phyloP scores from a whole-genome alignment of 129 eudicot genomes.

The Flaveria linearis region DNA sequence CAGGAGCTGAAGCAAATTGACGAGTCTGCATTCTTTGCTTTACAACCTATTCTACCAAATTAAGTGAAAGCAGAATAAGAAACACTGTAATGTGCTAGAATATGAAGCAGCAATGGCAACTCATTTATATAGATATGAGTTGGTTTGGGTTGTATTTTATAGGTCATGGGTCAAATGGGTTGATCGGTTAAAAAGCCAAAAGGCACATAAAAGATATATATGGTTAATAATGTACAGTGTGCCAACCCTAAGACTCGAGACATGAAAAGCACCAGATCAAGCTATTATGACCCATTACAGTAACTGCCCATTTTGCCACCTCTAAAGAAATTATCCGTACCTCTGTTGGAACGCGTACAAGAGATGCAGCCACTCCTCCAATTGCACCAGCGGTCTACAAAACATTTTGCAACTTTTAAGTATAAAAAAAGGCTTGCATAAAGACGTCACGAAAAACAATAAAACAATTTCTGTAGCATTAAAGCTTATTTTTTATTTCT shows the following conservation, averaged over 20 bases:
- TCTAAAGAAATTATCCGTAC: conserved; percentile 32
- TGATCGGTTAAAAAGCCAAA: not conserved
- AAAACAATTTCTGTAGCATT: not conserved
- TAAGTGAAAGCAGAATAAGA: conserved; percentile 2
- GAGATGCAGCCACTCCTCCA: conserved; percentile 97
- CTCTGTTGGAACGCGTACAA: conserved; percentile 96
- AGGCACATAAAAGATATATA: not conserved
- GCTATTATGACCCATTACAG: not conserved
- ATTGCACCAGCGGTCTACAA: conserved; percentile 89
- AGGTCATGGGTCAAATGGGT: not conserved
- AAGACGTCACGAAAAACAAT: not conserved
- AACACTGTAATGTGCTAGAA: not conserved
- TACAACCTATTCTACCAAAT: conserved; percentile 62
- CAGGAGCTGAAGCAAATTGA: conserved; percentile 86
- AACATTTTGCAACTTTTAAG: conserved; percentile 25
- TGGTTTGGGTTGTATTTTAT: not conserved
- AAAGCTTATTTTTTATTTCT: conserved; percentile 6
- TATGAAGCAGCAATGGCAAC: not conserved
- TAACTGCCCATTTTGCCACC: not conserved
- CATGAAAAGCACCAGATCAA: not conserved
- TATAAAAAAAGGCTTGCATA: conserved; percentile 4
- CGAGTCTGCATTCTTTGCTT: conserved; percentile 96
- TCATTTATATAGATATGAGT: not conserved
- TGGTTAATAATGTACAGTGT: not conserved
- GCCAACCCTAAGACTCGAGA: not conserved